A percentile compares a stretch with the other conserved stretches of the same genome.
Conservation (phyloP, 805 yeast species). For the Osmozyma mogii region DNA sequence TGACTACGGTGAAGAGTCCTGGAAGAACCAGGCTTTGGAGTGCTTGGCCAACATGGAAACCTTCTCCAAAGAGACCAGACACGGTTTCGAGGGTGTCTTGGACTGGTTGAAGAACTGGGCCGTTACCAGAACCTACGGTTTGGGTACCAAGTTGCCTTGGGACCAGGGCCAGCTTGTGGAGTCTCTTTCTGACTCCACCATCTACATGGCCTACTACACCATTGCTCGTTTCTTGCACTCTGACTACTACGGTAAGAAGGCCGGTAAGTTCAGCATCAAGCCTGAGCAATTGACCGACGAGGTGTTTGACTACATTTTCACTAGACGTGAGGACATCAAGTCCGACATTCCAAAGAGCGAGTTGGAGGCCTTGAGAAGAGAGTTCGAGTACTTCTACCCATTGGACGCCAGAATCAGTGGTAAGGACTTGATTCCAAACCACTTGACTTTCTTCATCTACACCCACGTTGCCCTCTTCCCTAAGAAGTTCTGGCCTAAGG, state of each 20-base stretch:
- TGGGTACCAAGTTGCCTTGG: slow-evolving; percentile 96
- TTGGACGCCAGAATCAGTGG: slow-evolving; percentile 88
- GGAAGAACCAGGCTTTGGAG: slow-evolving; percentile 79
- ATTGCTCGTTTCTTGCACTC: slow-evolving; percentile 77
- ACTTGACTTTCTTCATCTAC: slow-evolving; percentile 91
- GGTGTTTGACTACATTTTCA: slow-evolving; percentile 86
- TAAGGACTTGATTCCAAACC: slow-evolving; percentile 95
- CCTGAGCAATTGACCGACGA: slow-evolving; percentile 88
- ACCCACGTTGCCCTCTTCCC: slow-evolving; percentile 91
- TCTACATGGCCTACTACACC: slow-evolving; percentile 93
- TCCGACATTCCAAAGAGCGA: slow-evolving; percentile 58
- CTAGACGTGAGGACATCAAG: slow-evolving; percentile 52
- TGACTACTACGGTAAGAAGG: slow-evolving; percentile 73
- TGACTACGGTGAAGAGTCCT: slow-evolving; percentile 90
- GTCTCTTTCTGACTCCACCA: slow-evolving; percentile 90
- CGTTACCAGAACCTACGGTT: slow-evolving; percentile 90
- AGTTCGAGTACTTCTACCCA: slow-evolving; percentile 95
- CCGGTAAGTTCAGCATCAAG: slow-evolving; percentile 65
- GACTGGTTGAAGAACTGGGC: slow-evolving; percentile 99
- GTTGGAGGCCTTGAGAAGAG: slow-evolving; percentile 74
- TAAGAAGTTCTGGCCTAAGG: slow-evolving; percentile 84
- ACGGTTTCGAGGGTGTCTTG: slow-evolving; percentile 89
- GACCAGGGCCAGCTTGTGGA: slow-evolving; percentile 89
- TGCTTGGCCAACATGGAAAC: slow-evolving; percentile 72
- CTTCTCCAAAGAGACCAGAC: slow-evolving; percentile 72